Conservation (phyloP, 306 rosid species). For the Argentina anserina region DNA sequence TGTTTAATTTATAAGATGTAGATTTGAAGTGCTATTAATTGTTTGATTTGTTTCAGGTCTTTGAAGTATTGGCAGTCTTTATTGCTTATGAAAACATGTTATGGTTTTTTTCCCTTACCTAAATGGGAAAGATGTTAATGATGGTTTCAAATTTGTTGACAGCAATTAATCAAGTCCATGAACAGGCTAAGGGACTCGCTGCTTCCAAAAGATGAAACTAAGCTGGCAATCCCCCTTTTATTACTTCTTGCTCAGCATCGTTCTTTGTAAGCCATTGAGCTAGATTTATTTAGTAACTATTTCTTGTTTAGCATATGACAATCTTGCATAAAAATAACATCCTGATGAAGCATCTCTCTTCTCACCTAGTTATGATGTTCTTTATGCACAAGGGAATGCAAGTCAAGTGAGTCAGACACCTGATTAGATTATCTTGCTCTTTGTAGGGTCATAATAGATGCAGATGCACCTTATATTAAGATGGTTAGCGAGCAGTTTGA, state of each 20-base stretch:
- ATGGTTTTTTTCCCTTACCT: constrained; percentile 11
- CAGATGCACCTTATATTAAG: constrained; percentile 93
- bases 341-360: neutral
- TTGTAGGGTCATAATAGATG: constrained; percentile 80
- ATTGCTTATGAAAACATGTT: neutral
- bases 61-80: neutral
- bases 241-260: constrained; percentile 96
- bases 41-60: neutral
- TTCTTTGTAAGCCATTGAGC: constrained; percentile 62
- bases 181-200: constrained; percentile 87
- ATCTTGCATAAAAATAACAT: neutral
- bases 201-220: constrained; percentile 87
- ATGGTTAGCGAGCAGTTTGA: constrained; percentile 97
- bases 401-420: neutral
- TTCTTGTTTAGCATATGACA: neutral
- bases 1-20: neutral
- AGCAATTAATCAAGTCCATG: constrained; percentile 88
- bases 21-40: neutral
- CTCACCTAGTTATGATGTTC: neutral
- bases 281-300: constrained; percentile 5
- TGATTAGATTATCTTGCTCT: constrained; percentile 14
- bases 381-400: neutral
- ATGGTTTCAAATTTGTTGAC: constrained; percentile 22
- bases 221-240: constrained; percentile 83
- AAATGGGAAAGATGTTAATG: constrained; percentile 14